phyloP scores from a whole-genome alignment of 306 rosid genomes.

The Cercis canadensis region DNA sequence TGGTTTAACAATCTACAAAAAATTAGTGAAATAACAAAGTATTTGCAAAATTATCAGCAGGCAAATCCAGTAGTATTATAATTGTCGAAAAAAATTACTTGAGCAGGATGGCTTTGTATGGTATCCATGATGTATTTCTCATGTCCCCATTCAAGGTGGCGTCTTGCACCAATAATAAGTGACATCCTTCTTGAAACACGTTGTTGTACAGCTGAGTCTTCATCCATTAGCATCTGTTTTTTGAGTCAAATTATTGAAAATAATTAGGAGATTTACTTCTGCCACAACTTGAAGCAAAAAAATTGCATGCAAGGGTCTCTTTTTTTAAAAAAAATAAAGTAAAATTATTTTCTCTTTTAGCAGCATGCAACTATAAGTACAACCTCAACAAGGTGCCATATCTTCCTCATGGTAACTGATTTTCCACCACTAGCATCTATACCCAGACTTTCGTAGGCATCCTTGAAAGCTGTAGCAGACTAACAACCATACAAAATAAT shows the following conservation, averaged over 20 bases:
- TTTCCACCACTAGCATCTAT: constrained; percentile 84
- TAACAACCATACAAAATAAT: constrained; percentile 37
- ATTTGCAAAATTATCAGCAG: constrained; percentile 2
- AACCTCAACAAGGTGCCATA: constrained; percentile 98
- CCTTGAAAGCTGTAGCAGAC: constrained; percentile 89
- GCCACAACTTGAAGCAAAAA: constrained; percentile 31
- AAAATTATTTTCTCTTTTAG: constrained; percentile 28
- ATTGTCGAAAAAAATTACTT: constrained; percentile 57
- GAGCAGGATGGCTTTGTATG: constrained; percentile 94
- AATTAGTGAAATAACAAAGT: constrained; percentile 25
- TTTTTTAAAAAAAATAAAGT: no score
- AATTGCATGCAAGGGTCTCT: constrained; percentile 21
- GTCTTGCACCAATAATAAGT: constrained; percentile 84
- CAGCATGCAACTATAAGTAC: constrained; percentile 31
- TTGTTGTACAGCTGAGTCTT: constrained; percentile 54
- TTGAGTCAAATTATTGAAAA: constrained; percentile 37
- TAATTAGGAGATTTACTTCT: constrained; percentile 33
- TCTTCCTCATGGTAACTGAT: constrained; percentile 89
- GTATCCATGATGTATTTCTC: constrained; percentile 92
- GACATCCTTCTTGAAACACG: constrained; percentile 82
- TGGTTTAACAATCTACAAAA: constrained; percentile 1
- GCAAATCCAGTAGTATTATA: constrained; percentile 20
- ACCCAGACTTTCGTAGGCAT: constrained; percentile 80
- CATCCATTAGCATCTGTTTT: constrained; percentile 74
- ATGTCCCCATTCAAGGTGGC: constrained; percentile 97